Evolutionary conservation across 2,329 filamentous ascomycete species (phyloP).

Genomic region (Periglandula ipomoeae): DNA sequence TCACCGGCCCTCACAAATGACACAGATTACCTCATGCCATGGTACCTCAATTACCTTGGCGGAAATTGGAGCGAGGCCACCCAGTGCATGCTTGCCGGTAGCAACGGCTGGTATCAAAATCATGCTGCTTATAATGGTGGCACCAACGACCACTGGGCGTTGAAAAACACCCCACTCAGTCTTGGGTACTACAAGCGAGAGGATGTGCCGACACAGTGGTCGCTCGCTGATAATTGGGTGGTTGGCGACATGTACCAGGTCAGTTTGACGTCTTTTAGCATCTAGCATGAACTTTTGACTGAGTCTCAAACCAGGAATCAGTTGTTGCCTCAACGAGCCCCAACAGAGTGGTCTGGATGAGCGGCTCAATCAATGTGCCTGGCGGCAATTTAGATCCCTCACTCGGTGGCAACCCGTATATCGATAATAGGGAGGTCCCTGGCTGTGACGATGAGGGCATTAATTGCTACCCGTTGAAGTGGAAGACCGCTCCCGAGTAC

Average conservation of each 20-base stretch:
- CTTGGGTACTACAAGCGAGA: conserved; percentile 41
- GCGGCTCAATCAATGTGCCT: conserved; percentile 41
- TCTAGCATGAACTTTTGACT: not conserved
- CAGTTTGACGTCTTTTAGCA: not conserved
- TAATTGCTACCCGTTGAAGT: conserved; percentile 44
- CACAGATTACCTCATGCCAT: conserved; percentile 37
- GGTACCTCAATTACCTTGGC: conserved; percentile 45
- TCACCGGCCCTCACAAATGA: conserved; percentile 27
- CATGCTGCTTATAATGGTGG: conserved; percentile 42
- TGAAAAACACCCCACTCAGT: conserved; percentile 43
- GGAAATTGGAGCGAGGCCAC: conserved; percentile 40
- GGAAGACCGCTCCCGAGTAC: conserved; percentile 41
- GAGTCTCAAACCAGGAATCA: conserved; percentile 23
- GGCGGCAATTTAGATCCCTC: conserved; percentile 30
- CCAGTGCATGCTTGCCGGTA: conserved; percentile 43
- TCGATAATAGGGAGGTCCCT: conserved; percentile 40
- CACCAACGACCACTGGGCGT: conserved; percentile 43
- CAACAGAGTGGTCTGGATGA: conserved; percentile 41
- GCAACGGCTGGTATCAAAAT: conserved; percentile 42
- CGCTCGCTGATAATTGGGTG: conserved; percentile 44
- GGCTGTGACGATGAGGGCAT: conserved; percentile 32
- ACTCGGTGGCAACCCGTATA: conserved; percentile 34
- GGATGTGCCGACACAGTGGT: conserved; percentile 46
- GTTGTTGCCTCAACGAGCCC: conserved; percentile 43
- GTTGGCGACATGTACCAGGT: conserved; percentile 46